A percentile compares a stretch with the other conserved stretches of the same genome.
Conservation (phyloP, 129 eudicot species). For the Heracleum sosnowskyi region DNA sequence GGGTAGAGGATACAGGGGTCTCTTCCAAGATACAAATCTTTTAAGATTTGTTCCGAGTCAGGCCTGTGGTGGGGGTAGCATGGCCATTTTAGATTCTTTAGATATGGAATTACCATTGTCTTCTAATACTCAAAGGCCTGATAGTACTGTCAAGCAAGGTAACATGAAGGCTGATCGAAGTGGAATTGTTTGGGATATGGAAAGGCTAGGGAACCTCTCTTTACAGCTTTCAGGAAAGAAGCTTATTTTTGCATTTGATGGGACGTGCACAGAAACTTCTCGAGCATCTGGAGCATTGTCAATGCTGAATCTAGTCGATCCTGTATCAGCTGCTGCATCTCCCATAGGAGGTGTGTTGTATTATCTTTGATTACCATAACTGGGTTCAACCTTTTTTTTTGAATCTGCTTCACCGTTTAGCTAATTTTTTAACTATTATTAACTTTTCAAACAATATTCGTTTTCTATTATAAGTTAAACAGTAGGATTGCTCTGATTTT, state of each 20-base stretch:
- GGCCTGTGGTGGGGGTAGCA: slow-evolving; percentile 95
- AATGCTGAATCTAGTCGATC: slow-evolving; percentile 92
- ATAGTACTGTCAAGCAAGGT: slow-evolving; percentile 52
- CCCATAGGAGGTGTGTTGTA: slow-evolving; percentile 74
- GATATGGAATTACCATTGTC: slow-evolving; percentile 61
- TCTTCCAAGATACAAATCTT: slow-evolving; percentile 87
- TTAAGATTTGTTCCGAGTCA: slow-evolving; percentile 84
- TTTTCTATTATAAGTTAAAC: neutral
- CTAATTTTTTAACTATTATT: neutral
- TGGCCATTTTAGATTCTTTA: slow-evolving; percentile 87
- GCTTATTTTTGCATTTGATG: slow-evolving; percentile 91
- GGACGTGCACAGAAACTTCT: slow-evolving; percentile 77
- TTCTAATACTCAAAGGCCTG: slow-evolving; percentile 58
- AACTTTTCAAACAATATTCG: neutral
- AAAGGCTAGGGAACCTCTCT: slow-evolving; percentile 77
- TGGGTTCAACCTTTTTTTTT: neutral
- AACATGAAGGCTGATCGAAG: slow-evolving; percentile 55
- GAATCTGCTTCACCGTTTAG: slow-evolving; percentile 6
- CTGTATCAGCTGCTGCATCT: slow-evolving; percentile 95
- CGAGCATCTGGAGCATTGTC: slow-evolving; percentile 71
- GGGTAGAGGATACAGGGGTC: slow-evolving; percentile 96
- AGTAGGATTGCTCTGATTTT: slow-evolving; percentile 6
- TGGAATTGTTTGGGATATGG: slow-evolving; percentile 93
- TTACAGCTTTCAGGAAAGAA: slow-evolving; percentile 82
- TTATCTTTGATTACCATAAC: neutral